Base-by-base conservation (phyloP, 257 asterid genomes). In the Solanum habrochaites region DNA sequence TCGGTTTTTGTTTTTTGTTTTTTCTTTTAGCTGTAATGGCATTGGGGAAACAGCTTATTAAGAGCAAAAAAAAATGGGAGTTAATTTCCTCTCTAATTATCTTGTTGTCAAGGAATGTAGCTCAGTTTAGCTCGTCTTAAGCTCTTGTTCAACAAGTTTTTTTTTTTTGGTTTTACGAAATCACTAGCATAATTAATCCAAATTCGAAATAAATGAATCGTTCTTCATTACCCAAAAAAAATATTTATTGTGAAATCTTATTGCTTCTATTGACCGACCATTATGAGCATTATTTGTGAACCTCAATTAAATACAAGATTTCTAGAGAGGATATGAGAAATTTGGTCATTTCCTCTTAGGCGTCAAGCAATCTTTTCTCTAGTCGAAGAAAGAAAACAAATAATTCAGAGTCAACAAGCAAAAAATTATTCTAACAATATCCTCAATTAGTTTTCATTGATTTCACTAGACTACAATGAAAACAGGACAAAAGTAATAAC, bases 51-150 rank as follows among this genome's bases (percentile, higher is more conserved):
- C 93, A 90, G 88, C 91, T 88, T n/a, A n/a, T 60, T 85, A 80
- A 81, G 85, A 20, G 32, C n/a, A n/a, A 60, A 35, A 37, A 69
- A 37, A 70, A 31, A 81, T 62, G 73, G 71, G 29, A 16, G 35
- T 45, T 27, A 47, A 71, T 83, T 92, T 90, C 86, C 85, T 89
- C 91, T 86, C 89, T 92, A 45, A 88, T 92, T 90, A 78, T 89
- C 91, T 88, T 90, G 89, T 88, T 89, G 91, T 93, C 89, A 86
- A 70, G 86, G 88, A 91, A 91, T 89, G 91, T 92, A 88, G 85
- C 88, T 87, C 86, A 78, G 66, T 58, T 86, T 83, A 78, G 88
- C 86, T 82, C 73, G 83, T 64, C 16, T 11, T n/a, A n/a, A 11
- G 31, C 40, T 84, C 6, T 37, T 25, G 39, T 84, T 64, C 11